Evolutionary conservation across 768 basidiomycete species (phyloP).

Genomic region (Dioszegia aurantiaca): DNA sequence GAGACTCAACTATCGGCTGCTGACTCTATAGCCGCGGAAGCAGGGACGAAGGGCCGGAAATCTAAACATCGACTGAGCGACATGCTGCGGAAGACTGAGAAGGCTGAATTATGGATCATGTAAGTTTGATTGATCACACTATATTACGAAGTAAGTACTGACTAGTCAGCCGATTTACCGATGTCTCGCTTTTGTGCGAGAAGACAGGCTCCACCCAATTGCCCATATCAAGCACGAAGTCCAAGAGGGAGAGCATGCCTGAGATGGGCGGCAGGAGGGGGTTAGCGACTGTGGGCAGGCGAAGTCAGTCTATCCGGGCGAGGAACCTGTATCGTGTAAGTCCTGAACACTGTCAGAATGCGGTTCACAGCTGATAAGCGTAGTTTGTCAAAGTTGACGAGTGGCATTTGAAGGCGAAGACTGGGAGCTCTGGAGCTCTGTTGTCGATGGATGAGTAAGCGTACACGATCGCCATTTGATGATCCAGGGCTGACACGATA

Average conservation of each 20-base stretch:
- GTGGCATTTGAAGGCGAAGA: constrained; percentile 38
- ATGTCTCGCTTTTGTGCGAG: constrained; percentile 89
- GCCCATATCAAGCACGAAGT: constrained; percentile 34
- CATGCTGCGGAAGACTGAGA: constrained; percentile 67
- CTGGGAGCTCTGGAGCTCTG: constrained; percentile 17
- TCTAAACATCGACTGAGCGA: constrained; percentile 88
- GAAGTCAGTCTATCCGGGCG: constrained; percentile 73
- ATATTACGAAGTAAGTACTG: neutral
- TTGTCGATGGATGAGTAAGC: constrained; percentile 86
- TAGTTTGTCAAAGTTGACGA: constrained; percentile 70
- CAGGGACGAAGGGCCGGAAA: constrained; percentile 70
- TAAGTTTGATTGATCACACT: constrained; percentile 19
- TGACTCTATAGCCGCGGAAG: constrained; percentile 53
- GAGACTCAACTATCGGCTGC: constrained; percentile 58
- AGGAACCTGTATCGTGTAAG: constrained; percentile 76
- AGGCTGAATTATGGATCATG: constrained; percentile 91
- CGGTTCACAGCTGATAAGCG: neutral
- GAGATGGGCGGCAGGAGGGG: constrained; percentile 45
- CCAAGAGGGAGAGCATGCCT: constrained; percentile 18
- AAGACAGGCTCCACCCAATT: constrained; percentile 76
- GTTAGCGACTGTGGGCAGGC: constrained; percentile 70
- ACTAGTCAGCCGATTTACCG: constrained; percentile 69
- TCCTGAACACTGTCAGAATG: neutral
- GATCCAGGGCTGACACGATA: constrained; percentile 5
- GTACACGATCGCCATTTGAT: neutral